Base-by-base conservation (phyloP, 2,329 filamentous ascomycete species). In the Fusarium sambucinum region DNA sequence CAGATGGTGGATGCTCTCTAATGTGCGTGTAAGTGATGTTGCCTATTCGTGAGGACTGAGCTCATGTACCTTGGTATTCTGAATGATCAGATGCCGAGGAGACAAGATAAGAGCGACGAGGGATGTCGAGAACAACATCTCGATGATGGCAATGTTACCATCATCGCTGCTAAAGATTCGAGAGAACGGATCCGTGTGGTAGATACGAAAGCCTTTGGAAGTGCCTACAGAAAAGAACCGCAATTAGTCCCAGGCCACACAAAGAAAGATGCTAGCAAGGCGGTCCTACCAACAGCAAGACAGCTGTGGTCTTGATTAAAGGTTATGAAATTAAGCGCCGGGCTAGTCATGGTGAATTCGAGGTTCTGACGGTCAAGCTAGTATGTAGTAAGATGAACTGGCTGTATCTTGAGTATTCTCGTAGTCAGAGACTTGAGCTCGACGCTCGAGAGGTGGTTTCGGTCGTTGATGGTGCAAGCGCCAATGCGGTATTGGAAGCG, bases 261-360 rank as follows among this genome's bases (percentile, higher is more conserved):
- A 48, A 25, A 46, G 41, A 33, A 51, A 60, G 47, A 51, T 57
- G 56, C 66, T 40, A 41, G 29, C 25, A 13, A 37, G 16, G 45
- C 45, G 27, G 58, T 80, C 90, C 77, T 84, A 94, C 93, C 95
- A 73, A 99, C 94, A 83, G 95, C 95, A 70, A 99, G 86, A 80
- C 95, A 95, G 86, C 92, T 97, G 84, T 97, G 94, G 84, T 99
- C 96, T 85, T 99, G 96, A 81, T 99, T 99, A 82, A 98, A 99
- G 41, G 95, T 97, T 75, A 99, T 93, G 82, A 97, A 99, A 81
- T 99, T 99, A 84, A 98, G 93, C 48, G 89, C 83, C 78, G 91
- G 90, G 69, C 77, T 85, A 68, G 89, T 82, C 90, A 93, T 93
- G 63, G 72, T 83, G 76, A 37, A 21, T 30, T 41, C 16, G 29